These are phyloP conservation scores for Septoria petroselini DNA, from an alignment of 2,329 filamentous ascomycete genomes.

Conservation along the genomic window DNA sequence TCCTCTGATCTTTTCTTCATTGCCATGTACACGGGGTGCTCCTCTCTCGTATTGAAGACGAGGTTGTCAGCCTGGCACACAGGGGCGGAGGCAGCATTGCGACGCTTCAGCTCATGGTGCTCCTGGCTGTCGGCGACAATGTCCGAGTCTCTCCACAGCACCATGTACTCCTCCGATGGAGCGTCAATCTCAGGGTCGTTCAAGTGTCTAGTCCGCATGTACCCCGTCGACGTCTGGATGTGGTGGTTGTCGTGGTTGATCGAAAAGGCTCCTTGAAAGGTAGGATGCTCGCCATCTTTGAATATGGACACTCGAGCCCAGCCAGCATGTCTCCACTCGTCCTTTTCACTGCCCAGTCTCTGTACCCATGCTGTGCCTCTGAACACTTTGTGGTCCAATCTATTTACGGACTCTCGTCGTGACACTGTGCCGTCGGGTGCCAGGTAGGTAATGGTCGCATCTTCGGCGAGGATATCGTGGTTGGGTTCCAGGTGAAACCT, in stretches of 20 bases:
- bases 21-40: slow-evolving; percentile 62
- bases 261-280: slow-evolving; percentile 89
- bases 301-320: slow-evolving; percentile 81
- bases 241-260: slow-evolving; percentile 81
- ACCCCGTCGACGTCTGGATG: slow-evolving; percentile 72
- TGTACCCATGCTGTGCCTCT: slow-evolving; percentile 74
- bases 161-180: slow-evolving; percentile 70
- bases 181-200: slow-evolving; percentile 65
- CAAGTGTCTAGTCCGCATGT: slow-evolving; percentile 66
- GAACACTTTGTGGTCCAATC: slow-evolving; percentile 76
- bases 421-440: slow-evolving; percentile 67
- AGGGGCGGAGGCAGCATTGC: slow-evolving; percentile 20
- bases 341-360: slow-evolving; percentile 47
- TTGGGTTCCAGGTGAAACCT: slow-evolving; percentile 84
- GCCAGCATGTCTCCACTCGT: slow-evolving; percentile 75
- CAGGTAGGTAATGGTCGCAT: slow-evolving; percentile 70
- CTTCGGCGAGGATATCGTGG: slow-evolving; percentile 77
- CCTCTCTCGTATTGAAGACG: slow-evolving; percentile 70
- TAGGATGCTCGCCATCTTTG: slow-evolving; percentile 69
- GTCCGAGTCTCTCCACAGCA: slow-evolving; percentile 90
- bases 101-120: slow-evolving; percentile 59
- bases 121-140: slow-evolving; percentile 50
- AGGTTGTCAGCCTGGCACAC: slow-evolving; percentile 72
- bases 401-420: slow-evolving; percentile 65
- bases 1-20: slow-evolving; percentile 55